Conservation (phyloP, 2,329 filamentous ascomycete genomes). For the Ascochyta lentis region DNA sequence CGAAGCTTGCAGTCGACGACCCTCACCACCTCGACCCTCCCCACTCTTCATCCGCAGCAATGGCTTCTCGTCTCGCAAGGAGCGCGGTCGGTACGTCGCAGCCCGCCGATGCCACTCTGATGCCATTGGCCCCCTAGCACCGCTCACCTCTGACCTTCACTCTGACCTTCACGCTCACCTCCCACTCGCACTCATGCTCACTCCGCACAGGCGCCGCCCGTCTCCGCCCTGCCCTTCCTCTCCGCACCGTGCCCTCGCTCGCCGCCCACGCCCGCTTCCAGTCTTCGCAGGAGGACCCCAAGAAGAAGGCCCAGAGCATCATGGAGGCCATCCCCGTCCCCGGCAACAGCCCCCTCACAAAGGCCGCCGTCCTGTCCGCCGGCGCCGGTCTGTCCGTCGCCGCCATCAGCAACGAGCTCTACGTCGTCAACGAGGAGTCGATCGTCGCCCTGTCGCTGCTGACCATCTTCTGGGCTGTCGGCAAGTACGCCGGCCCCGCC, state of each 20-base stretch:
- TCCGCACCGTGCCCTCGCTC: slow-evolving; percentile 77
- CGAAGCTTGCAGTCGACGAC: slow-evolving; percentile 17
- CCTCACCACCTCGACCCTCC: slow-evolving; percentile 39
- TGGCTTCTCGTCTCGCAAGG: slow-evolving; percentile 97
- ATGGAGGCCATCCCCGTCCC: slow-evolving; percentile 91
- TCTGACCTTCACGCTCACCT: no score
- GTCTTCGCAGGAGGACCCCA: slow-evolving; percentile 86
- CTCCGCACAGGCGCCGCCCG: slow-evolving; percentile 77
- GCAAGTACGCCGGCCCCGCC: slow-evolving; percentile 90
- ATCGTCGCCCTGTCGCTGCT: slow-evolving; percentile 92
- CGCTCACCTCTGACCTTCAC: no score
- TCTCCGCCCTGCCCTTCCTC: slow-evolving; percentile 77
- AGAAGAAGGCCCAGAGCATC: slow-evolving; percentile 96
- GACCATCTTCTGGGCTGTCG: slow-evolving; percentile 89
- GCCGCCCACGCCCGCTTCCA: slow-evolving; percentile 72
- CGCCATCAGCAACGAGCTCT: slow-evolving; percentile 99
- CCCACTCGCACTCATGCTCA: slow-evolving; percentile 26
- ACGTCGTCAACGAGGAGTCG: slow-evolving; percentile 98
- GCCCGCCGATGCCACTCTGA: slow-evolving; percentile 28
- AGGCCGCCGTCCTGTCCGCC: slow-evolving; percentile 95
- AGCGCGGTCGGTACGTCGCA: slow-evolving; percentile 84
- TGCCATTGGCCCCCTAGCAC: slow-evolving; percentile 51
- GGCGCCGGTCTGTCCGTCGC: slow-evolving; percentile 89
- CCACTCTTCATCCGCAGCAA: slow-evolving; percentile 65
- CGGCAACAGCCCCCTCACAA: slow-evolving; percentile 89